phyloP scores from a whole-genome alignment of 441 rosid genomes.

The Daphne laureola region DNA sequence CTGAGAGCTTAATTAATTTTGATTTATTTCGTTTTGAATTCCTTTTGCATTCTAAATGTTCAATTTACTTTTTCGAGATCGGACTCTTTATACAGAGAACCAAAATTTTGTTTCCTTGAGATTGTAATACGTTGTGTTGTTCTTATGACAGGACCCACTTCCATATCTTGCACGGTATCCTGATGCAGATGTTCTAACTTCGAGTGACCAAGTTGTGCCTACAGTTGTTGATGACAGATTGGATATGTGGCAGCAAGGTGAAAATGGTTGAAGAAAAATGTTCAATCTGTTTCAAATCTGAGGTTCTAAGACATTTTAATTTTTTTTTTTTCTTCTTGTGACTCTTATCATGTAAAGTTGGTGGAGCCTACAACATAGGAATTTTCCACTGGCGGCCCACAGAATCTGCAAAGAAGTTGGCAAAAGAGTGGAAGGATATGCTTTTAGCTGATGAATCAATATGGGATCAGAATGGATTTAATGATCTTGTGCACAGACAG shows the following conservation, averaged over 20 bases:
- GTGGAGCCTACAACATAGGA: conserved; percentile 94
- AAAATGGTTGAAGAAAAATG: conserved; percentile 6
- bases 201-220: conserved; percentile 91
- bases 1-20: neutral
- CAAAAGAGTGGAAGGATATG: conserved; percentile 86
- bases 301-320: neutral
- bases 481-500: conserved; percentile 72
- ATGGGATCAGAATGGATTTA: conserved; percentile 99
- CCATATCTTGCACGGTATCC: conserved; percentile 96
- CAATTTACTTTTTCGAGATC: no score
- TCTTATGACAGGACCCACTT: conserved; percentile 69
- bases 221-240: conserved; percentile 95
- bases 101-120: conserved; percentile 1
- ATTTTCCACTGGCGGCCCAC: conserved; percentile 98
- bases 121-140: conserved; percentile 13
- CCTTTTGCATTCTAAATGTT: neutral
- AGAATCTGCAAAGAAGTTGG: conserved; percentile 70
- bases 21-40: neutral
- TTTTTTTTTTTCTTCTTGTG: conserved; percentile 12
- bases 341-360: conserved; percentile 34
- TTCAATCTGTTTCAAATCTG: conserved; percentile 2
- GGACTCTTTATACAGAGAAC: no score
- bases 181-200: conserved; percentile 93
- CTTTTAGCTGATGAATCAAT: conserved; percentile 87
- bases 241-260: conserved; percentile 97